These are phyloP conservation scores for Sporobolomyces phaffii DNA, from an alignment of 768 basidiomycete genomes.

Conservation along the genomic window DNA sequence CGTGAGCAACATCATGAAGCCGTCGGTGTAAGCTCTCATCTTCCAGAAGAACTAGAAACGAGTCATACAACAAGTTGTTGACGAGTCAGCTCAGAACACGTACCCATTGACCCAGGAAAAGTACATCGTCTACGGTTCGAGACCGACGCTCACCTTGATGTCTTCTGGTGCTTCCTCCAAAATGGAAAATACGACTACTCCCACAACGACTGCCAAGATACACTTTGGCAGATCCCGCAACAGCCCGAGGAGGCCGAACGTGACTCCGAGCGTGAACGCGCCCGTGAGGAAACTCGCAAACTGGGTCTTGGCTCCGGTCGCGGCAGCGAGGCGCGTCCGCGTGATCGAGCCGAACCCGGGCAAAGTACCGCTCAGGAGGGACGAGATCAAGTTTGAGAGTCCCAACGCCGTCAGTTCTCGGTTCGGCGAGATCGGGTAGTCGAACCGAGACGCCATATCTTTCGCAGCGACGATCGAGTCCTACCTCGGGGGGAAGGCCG, in stretches of 20 bases:
- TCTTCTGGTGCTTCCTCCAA: slow-evolving; percentile 83
- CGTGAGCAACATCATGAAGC: slow-evolving; percentile 77
- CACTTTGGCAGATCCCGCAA: slow-evolving; percentile 83
- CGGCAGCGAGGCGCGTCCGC: slow-evolving; percentile 80
- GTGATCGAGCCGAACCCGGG: slow-evolving; percentile 93
- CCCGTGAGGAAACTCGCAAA: slow-evolving; percentile 54
- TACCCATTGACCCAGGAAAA: too few species aligned
- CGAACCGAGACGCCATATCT: slow-evolving; percentile 50
- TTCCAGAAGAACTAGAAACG: slow-evolving; percentile 31
- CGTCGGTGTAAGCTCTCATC: slow-evolving; percentile 88
- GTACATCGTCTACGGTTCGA: too few species aligned
- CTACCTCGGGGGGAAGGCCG: too few species aligned
- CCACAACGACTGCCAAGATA: slow-evolving; percentile 79
- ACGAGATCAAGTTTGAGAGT: slow-evolving; percentile 48
- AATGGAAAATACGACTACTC: slow-evolving; percentile 53
- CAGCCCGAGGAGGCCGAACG: slow-evolving; percentile 81
- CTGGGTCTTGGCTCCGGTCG: slow-evolving; percentile 80
- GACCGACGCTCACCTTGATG: slow-evolving; percentile 55
- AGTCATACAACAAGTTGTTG: too few species aligned
- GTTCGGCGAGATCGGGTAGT: slow-evolving; percentile 57
- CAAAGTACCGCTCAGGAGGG: slow-evolving; percentile 79
- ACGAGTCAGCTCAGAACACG: too few species aligned
- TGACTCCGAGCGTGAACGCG: slow-evolving; percentile 56
- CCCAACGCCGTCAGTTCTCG: slow-evolving; percentile 89
- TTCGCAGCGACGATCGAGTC: slow-evolving; percentile 95